phyloP scores from a whole-genome alignment of 2,329 filamentous ascomycete genomes.

The Pseudogymnoascus pannorum region DNA sequence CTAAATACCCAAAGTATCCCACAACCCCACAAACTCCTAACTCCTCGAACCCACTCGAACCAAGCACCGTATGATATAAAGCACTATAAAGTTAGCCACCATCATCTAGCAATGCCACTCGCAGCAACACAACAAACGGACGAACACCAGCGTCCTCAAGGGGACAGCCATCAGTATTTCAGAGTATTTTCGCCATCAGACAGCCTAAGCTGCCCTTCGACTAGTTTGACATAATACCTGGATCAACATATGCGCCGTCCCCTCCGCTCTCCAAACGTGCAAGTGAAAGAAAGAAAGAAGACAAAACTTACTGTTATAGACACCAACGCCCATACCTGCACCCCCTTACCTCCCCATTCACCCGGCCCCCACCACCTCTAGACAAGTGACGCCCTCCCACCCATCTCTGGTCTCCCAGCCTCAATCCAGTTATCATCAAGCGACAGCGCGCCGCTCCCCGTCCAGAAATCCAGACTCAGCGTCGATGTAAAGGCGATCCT shows the following conservation, averaged over 20 bases:
- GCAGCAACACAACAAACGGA: too few relatives aligned
- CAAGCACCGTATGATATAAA: not conserved
- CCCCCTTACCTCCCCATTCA: not conserved
- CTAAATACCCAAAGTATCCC: not conserved
- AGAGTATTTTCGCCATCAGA: not conserved
- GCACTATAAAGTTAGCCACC: not conserved
- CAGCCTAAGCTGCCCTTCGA: not conserved
- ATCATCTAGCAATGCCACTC: not conserved
- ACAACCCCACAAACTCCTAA: not conserved
- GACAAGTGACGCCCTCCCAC: not conserved
- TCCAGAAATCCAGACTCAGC: not conserved
- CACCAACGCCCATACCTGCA: not conserved
- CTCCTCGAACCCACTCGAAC: not conserved
- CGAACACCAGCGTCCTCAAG: not conserved
- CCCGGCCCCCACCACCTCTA: not conserved
- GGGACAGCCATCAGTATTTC: not conserved
- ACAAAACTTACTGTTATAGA: not conserved
- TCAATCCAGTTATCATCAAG: not conserved
- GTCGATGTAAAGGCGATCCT: not conserved
- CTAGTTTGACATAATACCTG: slow-evolving; percentile 6
- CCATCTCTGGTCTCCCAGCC: not conserved
- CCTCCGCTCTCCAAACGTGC: too few relatives aligned
- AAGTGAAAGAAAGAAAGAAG: too few relatives aligned
- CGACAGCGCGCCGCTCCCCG: not conserved
- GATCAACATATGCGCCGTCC: slow-evolving; percentile 3